Conservation (phyloP, 2,329 filamentous ascomycete genomes). For the Colletotrichum australisinense region DNA sequence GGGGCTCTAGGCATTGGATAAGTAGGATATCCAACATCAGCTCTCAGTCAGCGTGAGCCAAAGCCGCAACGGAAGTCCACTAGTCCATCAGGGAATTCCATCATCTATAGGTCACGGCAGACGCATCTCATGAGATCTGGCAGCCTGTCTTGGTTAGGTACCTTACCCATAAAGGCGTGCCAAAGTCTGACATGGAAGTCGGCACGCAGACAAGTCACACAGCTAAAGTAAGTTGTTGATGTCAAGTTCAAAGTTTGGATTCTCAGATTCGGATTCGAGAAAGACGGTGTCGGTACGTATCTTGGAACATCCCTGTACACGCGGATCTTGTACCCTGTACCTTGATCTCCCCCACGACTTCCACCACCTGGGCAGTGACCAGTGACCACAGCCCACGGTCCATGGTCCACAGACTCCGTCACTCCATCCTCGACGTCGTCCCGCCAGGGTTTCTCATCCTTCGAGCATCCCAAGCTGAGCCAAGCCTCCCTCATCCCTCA, state of each 20-base stretch:
- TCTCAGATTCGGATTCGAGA: background rate
- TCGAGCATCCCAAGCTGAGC: constrained; percentile 21
- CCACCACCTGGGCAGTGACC: background rate
- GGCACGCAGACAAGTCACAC: background rate
- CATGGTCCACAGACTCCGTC: no score
- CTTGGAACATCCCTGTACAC: background rate
- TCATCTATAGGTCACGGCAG: background rate
- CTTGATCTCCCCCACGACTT: background rate
- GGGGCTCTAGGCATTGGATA: no score
- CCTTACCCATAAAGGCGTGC: no score
- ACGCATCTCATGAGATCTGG: background rate
- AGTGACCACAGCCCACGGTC: no score
- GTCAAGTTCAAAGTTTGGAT: background rate
- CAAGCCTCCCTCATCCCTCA: constrained; percentile 21
- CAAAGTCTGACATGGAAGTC: background rate
- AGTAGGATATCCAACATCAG: background rate
- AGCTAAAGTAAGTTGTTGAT: background rate
- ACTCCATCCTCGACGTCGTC: background rate
- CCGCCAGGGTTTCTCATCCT: constrained; percentile 28
- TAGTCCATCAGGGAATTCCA: background rate
- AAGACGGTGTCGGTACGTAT: background rate
- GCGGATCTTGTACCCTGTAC: background rate
- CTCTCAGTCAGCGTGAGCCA: background rate
- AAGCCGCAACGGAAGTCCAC: constrained; percentile 3
- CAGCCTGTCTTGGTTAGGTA: background rate